Conservation (phyloP, 2,329 filamentous ascomycete genomes). For the Aspergillus neotritici region DNA sequence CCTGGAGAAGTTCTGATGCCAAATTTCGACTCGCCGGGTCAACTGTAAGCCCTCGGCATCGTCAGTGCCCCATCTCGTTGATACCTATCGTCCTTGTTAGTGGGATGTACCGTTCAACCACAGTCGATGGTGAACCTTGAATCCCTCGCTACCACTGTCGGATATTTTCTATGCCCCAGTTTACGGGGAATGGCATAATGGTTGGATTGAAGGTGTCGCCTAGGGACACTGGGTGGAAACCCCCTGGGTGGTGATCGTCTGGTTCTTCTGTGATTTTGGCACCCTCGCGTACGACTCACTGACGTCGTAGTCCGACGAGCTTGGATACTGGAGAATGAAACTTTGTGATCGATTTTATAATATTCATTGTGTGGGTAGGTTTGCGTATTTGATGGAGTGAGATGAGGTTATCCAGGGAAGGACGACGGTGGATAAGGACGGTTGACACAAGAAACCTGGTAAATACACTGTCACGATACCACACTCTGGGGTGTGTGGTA, state of each 20-base stretch:
- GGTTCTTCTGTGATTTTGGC: conserved; percentile 68
- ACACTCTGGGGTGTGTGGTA: too few species aligned
- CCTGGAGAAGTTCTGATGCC: conserved; percentile 19
- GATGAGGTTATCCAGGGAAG: too few species aligned
- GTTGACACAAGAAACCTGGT: too few species aligned
- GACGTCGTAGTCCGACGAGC: too few species aligned
- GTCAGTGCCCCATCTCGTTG: conserved; percentile 21
- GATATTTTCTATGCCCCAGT: conserved; percentile 91
- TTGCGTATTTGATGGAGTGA: too few species aligned
- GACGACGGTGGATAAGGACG: too few species aligned
- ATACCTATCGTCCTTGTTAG: conserved; percentile 12
- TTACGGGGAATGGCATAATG: conserved; percentile 89
- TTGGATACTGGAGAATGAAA: too few species aligned
- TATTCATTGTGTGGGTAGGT: too few species aligned
- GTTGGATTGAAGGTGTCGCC: conserved; percentile 90
- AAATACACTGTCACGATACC: too few species aligned
- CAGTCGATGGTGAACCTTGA: conserved; percentile 45
- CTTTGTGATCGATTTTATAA: too few species aligned
- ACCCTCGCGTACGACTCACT: too few species aligned
- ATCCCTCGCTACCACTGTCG: conserved; percentile 74
- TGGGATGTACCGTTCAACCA: not conserved
- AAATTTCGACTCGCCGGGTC: conserved; percentile 20
- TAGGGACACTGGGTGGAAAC: conserved; percentile 82
- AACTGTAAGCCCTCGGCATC: conserved; percentile 22
- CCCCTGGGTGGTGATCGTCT: conserved; percentile 91